Evolutionary conservation across 176 grass and related monocot species (phyloP).

Genomic region (Olyra latifolia): DNA sequence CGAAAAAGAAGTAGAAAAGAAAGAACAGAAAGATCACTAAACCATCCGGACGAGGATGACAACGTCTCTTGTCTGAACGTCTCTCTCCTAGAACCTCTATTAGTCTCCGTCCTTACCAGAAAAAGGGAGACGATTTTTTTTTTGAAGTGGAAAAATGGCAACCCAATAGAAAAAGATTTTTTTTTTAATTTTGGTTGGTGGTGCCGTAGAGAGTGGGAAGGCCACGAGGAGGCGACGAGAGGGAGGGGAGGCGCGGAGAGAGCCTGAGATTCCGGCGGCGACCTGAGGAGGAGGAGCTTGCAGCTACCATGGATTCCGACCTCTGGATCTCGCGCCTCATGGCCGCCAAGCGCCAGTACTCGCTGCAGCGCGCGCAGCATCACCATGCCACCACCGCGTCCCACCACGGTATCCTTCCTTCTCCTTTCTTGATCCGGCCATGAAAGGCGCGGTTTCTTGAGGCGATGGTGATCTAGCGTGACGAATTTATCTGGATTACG

Average conservation of each 20-base stretch:
- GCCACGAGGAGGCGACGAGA: slow-evolving; percentile 1
- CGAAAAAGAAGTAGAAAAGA: too few relatives aligned
- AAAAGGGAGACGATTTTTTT: too few relatives aligned
- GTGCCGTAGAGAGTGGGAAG: slow-evolving; percentile 11
- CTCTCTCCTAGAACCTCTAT: too few relatives aligned
- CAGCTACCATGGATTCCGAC: slow-evolving; percentile 72
- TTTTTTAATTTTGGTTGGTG: slow-evolving; percentile 1
- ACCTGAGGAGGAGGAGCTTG: not conserved
- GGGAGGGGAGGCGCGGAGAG: not conserved
- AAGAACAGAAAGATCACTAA: too few relatives aligned
- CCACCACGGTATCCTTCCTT: slow-evolving; percentile 30
- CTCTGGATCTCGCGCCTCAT: slow-evolving; percentile 85
- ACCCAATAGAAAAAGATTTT: not conserved
- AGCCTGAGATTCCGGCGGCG: not conserved
- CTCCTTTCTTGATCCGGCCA: slow-evolving; percentile 8
- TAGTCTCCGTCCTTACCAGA: too few relatives aligned
- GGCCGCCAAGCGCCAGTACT: slow-evolving; percentile 72
- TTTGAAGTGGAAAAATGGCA: not conserved
- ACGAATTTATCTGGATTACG: not conserved
- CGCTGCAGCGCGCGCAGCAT: slow-evolving; percentile 42
- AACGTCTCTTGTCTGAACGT: too few relatives aligned
- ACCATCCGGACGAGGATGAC: too few relatives aligned
- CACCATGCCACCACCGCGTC: slow-evolving; percentile 17
- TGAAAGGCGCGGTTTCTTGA: slow-evolving; percentile 15
- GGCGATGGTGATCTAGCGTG: not conserved